A percentile compares a stretch with the other conserved stretches of the same genome.
These are phyloP conservation scores for Maudiozyma bulderi DNA, from an alignment of 805 yeast species.

Conservation along the genomic window DNA sequence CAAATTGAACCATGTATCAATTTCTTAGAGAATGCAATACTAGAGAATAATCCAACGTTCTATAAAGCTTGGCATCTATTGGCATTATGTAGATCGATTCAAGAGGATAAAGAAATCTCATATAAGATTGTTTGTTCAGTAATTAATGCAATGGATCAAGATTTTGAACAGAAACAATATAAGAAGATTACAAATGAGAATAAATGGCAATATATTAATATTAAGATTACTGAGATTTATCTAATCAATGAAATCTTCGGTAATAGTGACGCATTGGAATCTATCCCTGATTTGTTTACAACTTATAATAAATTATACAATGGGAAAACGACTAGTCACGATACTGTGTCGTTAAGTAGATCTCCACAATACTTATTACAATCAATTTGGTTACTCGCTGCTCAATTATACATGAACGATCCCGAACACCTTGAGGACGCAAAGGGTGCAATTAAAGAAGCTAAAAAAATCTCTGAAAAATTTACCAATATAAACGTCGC, in stretches of 20 bases:
- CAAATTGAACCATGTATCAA: constrained; percentile 36
- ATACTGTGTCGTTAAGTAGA: constrained; percentile 5
- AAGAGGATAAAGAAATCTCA: constrained; percentile 47
- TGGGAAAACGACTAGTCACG: constrained; percentile 1
- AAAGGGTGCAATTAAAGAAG: constrained; percentile 63
- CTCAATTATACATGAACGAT: constrained; percentile 47
- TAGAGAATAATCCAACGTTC: constrained; percentile 44
- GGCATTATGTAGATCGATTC: constrained; percentile 51
- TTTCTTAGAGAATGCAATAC: constrained; percentile 37
- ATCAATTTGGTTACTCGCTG: constrained; percentile 66
- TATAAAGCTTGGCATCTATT: constrained; percentile 60
- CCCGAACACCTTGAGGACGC: constrained; percentile 44
- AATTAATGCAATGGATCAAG: constrained; percentile 35
- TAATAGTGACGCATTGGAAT: constrained; percentile 47
- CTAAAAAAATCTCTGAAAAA: constrained; percentile 46
- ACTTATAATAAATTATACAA: constrained; percentile 44
- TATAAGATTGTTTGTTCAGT: constrained; percentile 49
- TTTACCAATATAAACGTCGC: constrained; percentile 23
- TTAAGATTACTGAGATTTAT: constrained; percentile 67
- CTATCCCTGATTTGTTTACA: constrained; percentile 56
- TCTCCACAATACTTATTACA: constrained; percentile 39
- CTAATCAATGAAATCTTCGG: constrained; percentile 57
- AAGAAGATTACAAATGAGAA: constrained; percentile 10
- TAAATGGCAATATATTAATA: constrained; percentile 47
- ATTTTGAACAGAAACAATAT: constrained; percentile 5